These are phyloP conservation scores for Bryopsis sp. DNA, from an alignment of 139 green algal species.

Conservation along the genomic window DNA sequence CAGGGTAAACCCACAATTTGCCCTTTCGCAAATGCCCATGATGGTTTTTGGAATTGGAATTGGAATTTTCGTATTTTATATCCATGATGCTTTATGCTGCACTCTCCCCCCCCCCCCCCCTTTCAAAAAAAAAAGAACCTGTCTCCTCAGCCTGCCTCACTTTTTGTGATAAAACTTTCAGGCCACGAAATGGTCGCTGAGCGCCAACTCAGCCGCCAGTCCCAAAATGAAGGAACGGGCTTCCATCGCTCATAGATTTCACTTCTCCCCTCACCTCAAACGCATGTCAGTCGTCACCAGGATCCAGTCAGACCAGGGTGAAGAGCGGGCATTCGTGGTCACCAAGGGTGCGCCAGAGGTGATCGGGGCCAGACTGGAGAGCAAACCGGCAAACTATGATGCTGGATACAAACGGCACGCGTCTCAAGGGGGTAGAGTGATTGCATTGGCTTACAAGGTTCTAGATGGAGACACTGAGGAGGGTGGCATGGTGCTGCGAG, in stretches of 20 bases:
- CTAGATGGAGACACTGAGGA: constrained; percentile 33
- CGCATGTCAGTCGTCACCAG: constrained; percentile 76
- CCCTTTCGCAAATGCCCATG: no score
- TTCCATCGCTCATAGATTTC: constrained; percentile 67
- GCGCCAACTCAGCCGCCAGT: constrained; percentile 20
- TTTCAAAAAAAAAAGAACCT: no score
- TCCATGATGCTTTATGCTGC: no score
- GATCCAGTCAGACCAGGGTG: background rate
- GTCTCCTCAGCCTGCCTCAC: no score
- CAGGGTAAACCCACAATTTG: no score
- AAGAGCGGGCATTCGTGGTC: constrained; percentile 31
- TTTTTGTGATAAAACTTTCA: constrained; percentile 19
- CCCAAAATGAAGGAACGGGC: constrained; percentile 28
- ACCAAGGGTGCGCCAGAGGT: constrained; percentile 87
- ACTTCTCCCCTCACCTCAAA: constrained; percentile 86
- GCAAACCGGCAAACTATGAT: constrained; percentile 60
- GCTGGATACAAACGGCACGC: constrained; percentile 74
- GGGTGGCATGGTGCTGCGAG: constrained; percentile 36
- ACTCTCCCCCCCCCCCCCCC: no score
- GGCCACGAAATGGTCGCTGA: constrained; percentile 44
- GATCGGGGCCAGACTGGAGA: constrained; percentile 41
- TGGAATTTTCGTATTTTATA: no score
- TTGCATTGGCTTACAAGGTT: constrained; percentile 71
- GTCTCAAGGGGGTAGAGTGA: constrained; percentile 78
- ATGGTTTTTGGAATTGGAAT: no score